Conservation (phyloP, 768 basidiomycete species). For the Galerina sulciceps region DNA sequence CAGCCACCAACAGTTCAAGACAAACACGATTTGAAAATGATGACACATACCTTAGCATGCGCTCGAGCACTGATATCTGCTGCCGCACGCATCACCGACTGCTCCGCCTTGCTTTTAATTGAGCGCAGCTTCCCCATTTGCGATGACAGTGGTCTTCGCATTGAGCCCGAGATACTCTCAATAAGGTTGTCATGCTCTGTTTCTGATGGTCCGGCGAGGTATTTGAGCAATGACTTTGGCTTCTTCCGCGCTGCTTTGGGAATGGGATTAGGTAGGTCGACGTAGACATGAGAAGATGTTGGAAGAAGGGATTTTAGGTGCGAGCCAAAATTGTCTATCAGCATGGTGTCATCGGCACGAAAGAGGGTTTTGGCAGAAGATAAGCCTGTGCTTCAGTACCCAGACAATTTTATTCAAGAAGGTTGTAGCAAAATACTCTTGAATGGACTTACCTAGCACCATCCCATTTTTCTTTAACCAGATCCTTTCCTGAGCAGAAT, state of each 20-base stretch:
- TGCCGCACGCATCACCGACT: constrained; percentile 78
- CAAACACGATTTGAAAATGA: neutral
- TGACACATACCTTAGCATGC: constrained; percentile 71
- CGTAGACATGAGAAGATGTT: constrained; percentile 52
- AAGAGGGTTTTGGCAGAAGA: constrained; percentile 71
- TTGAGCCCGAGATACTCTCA: constrained; percentile 51
- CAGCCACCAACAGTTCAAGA: neutral
- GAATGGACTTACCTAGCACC: constrained; percentile 62
- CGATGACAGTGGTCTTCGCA: constrained; percentile 58
- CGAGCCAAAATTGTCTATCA: constrained; percentile 57
- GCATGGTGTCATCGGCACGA: constrained; percentile 73
- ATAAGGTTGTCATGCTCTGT: constrained; percentile 60
- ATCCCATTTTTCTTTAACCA: constrained; percentile 88
- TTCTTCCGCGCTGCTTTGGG: constrained; percentile 30
- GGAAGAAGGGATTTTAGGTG: constrained; percentile 61
- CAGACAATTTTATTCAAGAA: neutral
- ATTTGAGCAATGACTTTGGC: constrained; percentile 62
- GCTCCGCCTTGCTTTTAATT: constrained; percentile 82
- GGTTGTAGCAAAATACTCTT: neutral
- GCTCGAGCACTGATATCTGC: constrained; percentile 88
- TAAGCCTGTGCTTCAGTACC: constrained; percentile 58
- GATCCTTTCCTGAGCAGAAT: constrained; percentile 78
- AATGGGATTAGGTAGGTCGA: constrained; percentile 46
- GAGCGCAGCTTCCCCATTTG: constrained; percentile 73
- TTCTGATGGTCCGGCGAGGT: constrained; percentile 40